Conservation (phyloP, 2,329 filamentous ascomycete genomes). For the Nothopassalora personata region DNA sequence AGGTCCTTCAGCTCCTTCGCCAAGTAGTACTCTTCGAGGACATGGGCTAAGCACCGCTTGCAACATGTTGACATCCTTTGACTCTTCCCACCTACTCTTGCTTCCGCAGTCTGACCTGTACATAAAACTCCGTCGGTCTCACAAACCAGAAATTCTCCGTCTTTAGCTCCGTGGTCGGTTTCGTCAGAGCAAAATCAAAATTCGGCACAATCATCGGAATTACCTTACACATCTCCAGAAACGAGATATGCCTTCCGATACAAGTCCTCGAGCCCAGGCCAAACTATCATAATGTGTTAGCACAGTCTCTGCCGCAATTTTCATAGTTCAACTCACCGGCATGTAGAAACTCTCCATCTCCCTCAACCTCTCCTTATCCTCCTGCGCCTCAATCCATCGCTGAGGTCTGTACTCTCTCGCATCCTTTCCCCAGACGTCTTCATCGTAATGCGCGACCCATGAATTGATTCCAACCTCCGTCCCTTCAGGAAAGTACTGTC, state of each 20-base stretch:
- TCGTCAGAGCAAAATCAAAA: conserved; percentile 17
- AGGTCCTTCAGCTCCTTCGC: not conserved
- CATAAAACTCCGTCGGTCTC: conserved; percentile 15
- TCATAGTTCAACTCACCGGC: not conserved
- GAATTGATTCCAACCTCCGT: conserved; percentile 31
- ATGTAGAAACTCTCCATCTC: conserved; percentile 25
- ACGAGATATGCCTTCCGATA: conserved; percentile 30
- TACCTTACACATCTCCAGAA: conserved; percentile 30
- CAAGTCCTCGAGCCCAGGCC: conserved; percentile 35
- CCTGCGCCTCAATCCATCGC: conserved; percentile 23
- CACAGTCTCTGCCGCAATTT: too few relatives aligned
- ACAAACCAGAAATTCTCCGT: conserved; percentile 17
- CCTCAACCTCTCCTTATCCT: conserved; percentile 29
- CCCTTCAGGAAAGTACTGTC: conserved; percentile 42
- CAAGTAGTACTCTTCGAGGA: not conserved
- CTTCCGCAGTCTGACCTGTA: conserved; percentile 6
- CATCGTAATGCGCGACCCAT: conserved; percentile 20
- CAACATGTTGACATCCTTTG: not conserved
- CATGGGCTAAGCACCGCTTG: too few relatives aligned
- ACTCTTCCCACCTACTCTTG: not conserved
- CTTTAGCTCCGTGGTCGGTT: conserved; percentile 1
- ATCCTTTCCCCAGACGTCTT: conserved; percentile 21
- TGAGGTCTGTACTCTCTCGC: conserved; percentile 18
- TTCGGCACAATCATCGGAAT: conserved; percentile 28
- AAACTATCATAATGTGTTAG: conserved; percentile 19